A percentile compares a stretch with the other conserved stretches of the same genome.
Evolutionary conservation across 257 asterid genomes (phyloP).

Genomic region (Lycium barbarum): DNA sequence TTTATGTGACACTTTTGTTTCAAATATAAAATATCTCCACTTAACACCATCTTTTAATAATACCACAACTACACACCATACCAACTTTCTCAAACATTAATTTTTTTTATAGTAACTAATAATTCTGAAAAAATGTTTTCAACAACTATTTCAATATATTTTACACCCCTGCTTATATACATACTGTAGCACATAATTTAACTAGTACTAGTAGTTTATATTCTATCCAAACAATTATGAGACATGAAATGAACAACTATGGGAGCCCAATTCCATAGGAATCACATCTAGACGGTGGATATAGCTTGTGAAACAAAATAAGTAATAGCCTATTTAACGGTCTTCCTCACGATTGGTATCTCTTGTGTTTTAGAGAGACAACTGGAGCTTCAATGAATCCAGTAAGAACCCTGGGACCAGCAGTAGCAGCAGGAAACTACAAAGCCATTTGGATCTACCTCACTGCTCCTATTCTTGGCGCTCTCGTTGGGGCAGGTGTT

Average conservation of each 20-base stretch:
- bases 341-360: not conserved
- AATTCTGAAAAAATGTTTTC: not conserved
- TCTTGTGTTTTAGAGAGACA: constrained; percentile 48
- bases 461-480: constrained; percentile 78
- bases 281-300: not conserved
- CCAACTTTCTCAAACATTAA: not conserved
- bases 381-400: constrained; percentile 97
- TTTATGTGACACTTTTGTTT: not conserved
- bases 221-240: not conserved
- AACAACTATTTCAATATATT: not conserved
- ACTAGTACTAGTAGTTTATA: no score
- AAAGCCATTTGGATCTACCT: constrained; percentile 82
- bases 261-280: not conserved
- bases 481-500: constrained; percentile 77
- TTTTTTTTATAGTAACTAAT: not conserved
- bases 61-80: not conserved
- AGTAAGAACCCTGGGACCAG: constrained; percentile 85
- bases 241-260: not conserved
- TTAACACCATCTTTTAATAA: not conserved
- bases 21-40: not conserved
- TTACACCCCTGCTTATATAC: not conserved
- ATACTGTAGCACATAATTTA: not conserved
- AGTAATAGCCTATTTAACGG: not conserved
- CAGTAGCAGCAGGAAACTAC: constrained; percentile 76
- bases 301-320: not conserved